phyloP scores from a whole-genome alignment of 1,284 basidiomycete genomes.

The Fomitopsis palustris region DNA sequence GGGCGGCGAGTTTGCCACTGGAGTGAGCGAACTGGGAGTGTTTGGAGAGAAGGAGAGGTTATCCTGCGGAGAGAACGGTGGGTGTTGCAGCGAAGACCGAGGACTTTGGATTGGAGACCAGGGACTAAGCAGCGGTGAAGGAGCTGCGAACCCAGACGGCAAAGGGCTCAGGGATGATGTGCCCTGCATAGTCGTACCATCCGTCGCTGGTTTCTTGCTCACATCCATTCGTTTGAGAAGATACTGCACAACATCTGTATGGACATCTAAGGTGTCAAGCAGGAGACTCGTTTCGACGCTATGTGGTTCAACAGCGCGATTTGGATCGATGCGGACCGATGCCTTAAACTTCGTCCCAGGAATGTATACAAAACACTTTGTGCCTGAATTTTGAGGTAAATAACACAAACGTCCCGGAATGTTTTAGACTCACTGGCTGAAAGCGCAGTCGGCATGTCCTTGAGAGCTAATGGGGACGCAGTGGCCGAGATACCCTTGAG shows the following conservation, averaged over 20 bases:
- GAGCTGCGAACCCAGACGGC: neutral
- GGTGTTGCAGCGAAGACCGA: neutral
- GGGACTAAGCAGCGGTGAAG: neutral
- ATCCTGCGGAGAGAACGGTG: neutral
- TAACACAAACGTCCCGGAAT: neutral
- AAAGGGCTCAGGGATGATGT: neutral
- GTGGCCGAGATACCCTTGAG: constrained; percentile 45
- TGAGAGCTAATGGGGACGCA: constrained; percentile 15
- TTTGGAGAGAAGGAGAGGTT: neutral
- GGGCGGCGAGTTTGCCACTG: neutral
- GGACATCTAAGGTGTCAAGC: constrained; percentile 44
- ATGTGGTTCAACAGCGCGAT: constrained; percentile 49
- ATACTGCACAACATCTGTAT: constrained; percentile 42
- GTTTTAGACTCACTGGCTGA: neutral
- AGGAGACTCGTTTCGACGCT: constrained; percentile 48
- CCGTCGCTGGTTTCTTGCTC: neutral
- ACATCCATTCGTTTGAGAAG: constrained; percentile 32
- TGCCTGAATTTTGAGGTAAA: constrained; percentile 10
- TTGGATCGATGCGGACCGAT: constrained; percentile 57
- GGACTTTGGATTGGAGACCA: neutral
- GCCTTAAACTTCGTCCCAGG: constrained; percentile 43
- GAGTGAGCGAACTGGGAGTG: neutral
- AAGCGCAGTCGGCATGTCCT: constrained; percentile 5
- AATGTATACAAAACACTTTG: constrained; percentile 37
- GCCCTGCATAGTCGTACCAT: neutral